Conservation (phyloP, 2,329 filamentous ascomycete genomes). For the Exophiala spinifera region DNA sequence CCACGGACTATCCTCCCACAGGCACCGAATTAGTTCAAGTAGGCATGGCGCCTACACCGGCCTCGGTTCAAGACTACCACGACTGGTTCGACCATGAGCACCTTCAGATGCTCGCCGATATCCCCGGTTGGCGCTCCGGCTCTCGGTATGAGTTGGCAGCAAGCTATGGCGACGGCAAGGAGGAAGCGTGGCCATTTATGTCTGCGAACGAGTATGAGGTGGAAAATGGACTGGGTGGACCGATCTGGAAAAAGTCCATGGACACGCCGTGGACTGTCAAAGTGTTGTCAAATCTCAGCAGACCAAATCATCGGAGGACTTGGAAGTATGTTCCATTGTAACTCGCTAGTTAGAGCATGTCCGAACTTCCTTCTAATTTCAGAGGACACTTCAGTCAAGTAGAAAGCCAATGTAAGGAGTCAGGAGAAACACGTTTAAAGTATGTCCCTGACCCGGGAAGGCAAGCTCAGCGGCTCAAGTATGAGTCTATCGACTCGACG, state of each 20-base stretch:
- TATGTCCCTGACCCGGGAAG: too few species aligned
- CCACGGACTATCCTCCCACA: background rate
- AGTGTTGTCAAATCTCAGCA: background rate
- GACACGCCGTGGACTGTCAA: background rate
- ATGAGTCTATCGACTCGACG: too few species aligned
- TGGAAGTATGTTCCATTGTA: background rate
- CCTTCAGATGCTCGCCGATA: background rate
- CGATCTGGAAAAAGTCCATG: background rate
- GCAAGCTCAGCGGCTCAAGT: too few species aligned
- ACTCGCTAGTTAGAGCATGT: background rate
- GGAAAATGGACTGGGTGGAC: conserved; percentile 2
- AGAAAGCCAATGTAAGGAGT: too few species aligned
- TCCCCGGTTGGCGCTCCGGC: conserved; percentile 4
- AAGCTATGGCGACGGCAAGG: background rate
- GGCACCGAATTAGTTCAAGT: background rate
- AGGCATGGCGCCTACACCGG: background rate
- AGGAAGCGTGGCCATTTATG: background rate
- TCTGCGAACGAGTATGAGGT: conserved; percentile 1
- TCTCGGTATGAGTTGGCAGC: background rate
- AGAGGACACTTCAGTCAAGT: too few species aligned
- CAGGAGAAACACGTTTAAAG: too few species aligned
- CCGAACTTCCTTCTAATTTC: too few species aligned
- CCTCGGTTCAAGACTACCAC: conserved; percentile 4
- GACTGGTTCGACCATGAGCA: conserved; percentile 1
- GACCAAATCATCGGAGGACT: background rate